phyloP scores from a whole-genome alignment of 345 rosid genomes.

The Laguncularia racemosa region DNA sequence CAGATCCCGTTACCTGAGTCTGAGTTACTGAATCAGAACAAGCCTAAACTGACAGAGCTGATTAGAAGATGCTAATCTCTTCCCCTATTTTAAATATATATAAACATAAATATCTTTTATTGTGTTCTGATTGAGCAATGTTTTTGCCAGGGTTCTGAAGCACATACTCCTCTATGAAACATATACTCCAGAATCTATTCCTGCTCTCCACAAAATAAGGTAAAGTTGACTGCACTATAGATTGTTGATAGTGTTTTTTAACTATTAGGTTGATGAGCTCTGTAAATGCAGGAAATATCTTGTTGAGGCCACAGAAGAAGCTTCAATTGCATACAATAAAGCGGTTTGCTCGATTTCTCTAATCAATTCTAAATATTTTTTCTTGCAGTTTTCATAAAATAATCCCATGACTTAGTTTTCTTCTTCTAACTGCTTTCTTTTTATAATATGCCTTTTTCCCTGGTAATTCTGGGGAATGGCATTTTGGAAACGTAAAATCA shows the following conservation, averaged over 20 bases:
- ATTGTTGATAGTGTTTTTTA: no score
- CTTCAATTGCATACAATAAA: slow-evolving; percentile 89
- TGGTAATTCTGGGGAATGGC: no score
- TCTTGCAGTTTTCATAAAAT: not conserved
- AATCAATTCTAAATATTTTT: not conserved
- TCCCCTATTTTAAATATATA: no score
- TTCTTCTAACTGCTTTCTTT: no score
- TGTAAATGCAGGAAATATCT: slow-evolving; percentile 65
- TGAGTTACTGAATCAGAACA: no score
- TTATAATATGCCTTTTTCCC: no score
- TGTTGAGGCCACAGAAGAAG: slow-evolving; percentile 92
- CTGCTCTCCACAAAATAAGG: slow-evolving; percentile 92
- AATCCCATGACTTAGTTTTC: not conserved
- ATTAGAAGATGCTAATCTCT: no score
- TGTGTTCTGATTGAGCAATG: slow-evolving; percentile 3
- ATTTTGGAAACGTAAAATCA: no score
- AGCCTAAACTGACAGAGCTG: no score
- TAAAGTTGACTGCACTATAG: slow-evolving; percentile 5
- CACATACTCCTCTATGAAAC: slow-evolving; percentile 81
- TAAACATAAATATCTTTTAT: not conserved
- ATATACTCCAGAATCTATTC: slow-evolving; percentile 81
- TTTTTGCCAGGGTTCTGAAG: slow-evolving; percentile 61
- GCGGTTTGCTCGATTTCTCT: slow-evolving; percentile 51
- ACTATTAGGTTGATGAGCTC: not conserved
- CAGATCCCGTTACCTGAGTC: no score